Evolutionary conservation across 495 filamentous ascomycete species (phyloP).

Genomic region (Xylaria cubensis): DNA sequence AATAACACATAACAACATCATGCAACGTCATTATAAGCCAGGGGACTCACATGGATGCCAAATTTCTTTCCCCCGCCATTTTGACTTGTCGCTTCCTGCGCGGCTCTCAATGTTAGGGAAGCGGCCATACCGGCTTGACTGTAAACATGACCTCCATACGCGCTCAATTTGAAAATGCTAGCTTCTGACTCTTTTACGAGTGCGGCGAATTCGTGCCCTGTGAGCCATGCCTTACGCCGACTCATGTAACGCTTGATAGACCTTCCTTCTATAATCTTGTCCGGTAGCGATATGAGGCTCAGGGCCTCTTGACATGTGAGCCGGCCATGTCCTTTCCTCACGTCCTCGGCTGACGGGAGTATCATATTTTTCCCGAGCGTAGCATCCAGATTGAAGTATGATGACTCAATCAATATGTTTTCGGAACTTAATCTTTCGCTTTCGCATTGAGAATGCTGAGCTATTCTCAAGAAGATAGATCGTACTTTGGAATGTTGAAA

Average conservation of each 20-base stretch:
- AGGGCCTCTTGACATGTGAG: slow-evolving; percentile 50
- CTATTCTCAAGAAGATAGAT: neutral
- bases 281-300: slow-evolving; percentile 42
- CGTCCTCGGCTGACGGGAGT: slow-evolving; percentile 20
- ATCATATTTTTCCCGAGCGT: slow-evolving; percentile 5
- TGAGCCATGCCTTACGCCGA: slow-evolving; percentile 42
- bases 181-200: neutral
- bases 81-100: slow-evolving; percentile 44
- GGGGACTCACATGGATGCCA: slow-evolving; percentile 64
- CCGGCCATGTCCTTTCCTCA: slow-evolving; percentile 30
- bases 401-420: neutral
- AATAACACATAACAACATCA: neutral
- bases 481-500: neutral
- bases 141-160: slow-evolving; percentile 73
- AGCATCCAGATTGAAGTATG: neutral
- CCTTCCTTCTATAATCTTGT: slow-evolving; percentile 21
- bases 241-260: slow-evolving; percentile 47
- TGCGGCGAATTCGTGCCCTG: slow-evolving; percentile 35
- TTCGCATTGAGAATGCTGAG: neutral
- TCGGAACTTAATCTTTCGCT: neutral
- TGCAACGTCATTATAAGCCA: no score
- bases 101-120: slow-evolving; percentile 51
- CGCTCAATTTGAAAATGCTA: slow-evolving; percentile 27
- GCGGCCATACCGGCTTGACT: slow-evolving; percentile 69
- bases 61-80: slow-evolving; percentile 40